Evolutionary conservation across 768 basidiomycete species (phyloP), one percentile per base, ranked within the genome.

Genomic region (Pleurotus giganteus): DNA sequence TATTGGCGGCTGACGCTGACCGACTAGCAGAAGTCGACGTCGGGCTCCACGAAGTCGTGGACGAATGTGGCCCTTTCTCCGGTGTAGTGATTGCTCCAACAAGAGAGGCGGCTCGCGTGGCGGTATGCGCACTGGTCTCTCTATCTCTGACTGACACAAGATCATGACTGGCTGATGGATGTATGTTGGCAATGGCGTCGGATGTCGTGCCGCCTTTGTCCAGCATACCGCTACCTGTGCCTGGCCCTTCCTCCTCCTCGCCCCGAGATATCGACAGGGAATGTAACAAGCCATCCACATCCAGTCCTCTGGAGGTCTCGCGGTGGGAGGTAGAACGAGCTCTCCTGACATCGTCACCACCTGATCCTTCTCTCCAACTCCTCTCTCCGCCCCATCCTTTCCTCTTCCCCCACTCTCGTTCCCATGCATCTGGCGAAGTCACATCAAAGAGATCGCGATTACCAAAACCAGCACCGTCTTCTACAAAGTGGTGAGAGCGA

Each of bases 11-110:
- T 19, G 46, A 47, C 7, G 31, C 46, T 8, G 46, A 34, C 4
- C 49, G 49, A 26, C 49, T 51, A 6, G 49, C 49, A 24, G 49
- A n/a, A 4, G 49, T 51, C n/a, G 49, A 51, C 19, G 49, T 15
- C 17, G 49, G 49, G 26, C 49, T 51, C 49, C 49, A 51, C 8
- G 49, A 51, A 24, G 32, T 51, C 12, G 49, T 37, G 6, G 49
- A 28, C 21, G 49, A 28, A 2, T n/a, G 17, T 29, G 46, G 32
- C 15, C 15, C 49, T 12, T 37, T 28, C n/a, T 17, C 31, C 21
- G 34, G 37, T 9, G 29, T 19, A 13, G 49, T 37, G 26, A 15
- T 32, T 5, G 49, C 21, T n/a, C n/a, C n/a, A n/a, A n/a, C 12
- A 28, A n/a, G 32, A 51, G 34, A 19, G 49, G 34, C 9, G 49